Conservation (phyloP, 1,284 basidiomycete species). For the Apiotrichum montevideense region DNA sequence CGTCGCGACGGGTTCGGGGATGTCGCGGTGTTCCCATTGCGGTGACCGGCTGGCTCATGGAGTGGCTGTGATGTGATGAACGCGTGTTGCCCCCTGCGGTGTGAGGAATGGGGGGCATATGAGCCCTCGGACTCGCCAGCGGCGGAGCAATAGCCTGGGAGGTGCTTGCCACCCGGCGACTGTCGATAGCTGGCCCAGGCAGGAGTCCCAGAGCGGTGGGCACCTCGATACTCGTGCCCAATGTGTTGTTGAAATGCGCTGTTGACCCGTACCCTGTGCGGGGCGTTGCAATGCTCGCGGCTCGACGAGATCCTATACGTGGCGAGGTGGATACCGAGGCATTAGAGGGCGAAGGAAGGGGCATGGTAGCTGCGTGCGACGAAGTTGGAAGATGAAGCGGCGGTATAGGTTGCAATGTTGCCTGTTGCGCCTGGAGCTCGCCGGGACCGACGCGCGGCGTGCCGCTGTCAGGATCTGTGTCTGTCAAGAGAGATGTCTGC, state of each 20-base stretch:
- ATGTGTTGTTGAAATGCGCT: neutral
- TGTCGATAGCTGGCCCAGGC: slow-evolving; percentile 6
- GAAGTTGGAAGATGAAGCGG: slow-evolving; percentile 10
- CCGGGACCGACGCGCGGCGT: slow-evolving; percentile 4
- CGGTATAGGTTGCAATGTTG: neutral
- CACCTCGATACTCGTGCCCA: neutral
- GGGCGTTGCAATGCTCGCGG: slow-evolving; percentile 7
- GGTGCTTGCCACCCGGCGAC: slow-evolving; percentile 11
- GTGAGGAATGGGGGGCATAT: neutral
- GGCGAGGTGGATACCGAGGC: slow-evolving; percentile 1
- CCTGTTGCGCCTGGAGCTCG: slow-evolving; percentile 10
- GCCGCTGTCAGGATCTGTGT: slow-evolving; percentile 3
- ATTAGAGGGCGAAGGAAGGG: neutral
- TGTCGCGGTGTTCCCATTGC: slow-evolving; percentile 3
- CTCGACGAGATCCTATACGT: slow-evolving; percentile 5
- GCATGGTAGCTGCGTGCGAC: neutral
- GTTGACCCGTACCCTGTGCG: slow-evolving; percentile 7
- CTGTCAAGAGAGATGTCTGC: slow-evolving; percentile 12
- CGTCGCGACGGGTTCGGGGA: neutral
- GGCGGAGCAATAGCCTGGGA: neutral
- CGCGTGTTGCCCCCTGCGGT: neutral
- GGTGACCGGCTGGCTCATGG: slow-evolving; percentile 2
- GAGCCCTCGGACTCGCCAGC: no score
- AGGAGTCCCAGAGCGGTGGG: neutral
- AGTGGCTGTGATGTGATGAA: neutral